Base-by-base conservation (phyloP, 2,329 filamentous ascomycete genomes). In the Colletotrichum theobromicola region DNA sequence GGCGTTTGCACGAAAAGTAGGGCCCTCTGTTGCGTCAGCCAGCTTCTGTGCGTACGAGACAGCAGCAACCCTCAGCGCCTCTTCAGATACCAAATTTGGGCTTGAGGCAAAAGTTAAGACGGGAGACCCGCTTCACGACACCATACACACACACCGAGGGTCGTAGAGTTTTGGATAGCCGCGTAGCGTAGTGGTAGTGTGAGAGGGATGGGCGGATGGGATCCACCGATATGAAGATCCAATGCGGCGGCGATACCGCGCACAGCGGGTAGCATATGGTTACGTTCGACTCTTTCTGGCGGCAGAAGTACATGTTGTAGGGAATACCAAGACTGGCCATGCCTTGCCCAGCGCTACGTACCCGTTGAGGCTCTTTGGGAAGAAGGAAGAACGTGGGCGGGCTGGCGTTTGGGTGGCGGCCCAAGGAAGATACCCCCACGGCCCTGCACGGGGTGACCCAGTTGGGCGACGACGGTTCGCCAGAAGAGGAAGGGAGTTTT, bases 391-490 rank as follows among this genome's bases (percentile, higher is more conserved):
- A 64, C 68, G 68, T 67, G 42, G 55, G 61, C 68, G 42, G 55
- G 61, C 68, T 57, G 37, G 71, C 61, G 72, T 66, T 65, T 74
- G 67, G 60, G 71, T 62, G 67, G 61, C 61, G 61, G 71, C 67
- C 42, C 53, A 67, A 67, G 26, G 50, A 62, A 61, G 61, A 35
- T 18, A 62, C 67, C 72, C 68, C 72, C 72, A 74, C 72, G 72
- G 57, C 24, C 37, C 42, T 71, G 55, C 57, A 63, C 26, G 24
- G 66, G 69, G 55, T 21, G 42, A 63, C 72, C 72, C 63, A 72
- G 72, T 72, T 72, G 72, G 63, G 68, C 68, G 55, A 74, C 50
- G 37, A 75, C 42, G n/a, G 46, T 58, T 63, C n/a, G 62, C 72
- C 68, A 58, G 63, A 72, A 74, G 57, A 72, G 62, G 68, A 74